Evolutionary conservation across 257 asterid genomes (phyloP), one percentile per base, ranked within the genome.

Genomic region (Paulownia fortunei): DNA sequence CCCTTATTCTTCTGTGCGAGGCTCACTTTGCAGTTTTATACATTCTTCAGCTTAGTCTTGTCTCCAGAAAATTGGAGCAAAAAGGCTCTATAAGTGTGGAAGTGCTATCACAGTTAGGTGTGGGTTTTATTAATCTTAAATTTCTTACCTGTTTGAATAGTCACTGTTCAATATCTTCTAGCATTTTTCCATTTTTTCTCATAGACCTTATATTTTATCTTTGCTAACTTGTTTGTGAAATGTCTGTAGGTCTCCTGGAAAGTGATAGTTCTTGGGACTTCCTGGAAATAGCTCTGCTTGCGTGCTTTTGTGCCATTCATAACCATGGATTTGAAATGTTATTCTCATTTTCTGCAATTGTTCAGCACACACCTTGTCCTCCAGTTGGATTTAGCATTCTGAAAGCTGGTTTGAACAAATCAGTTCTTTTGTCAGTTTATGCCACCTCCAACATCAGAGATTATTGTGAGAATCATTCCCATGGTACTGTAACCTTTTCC

Each of bases 351-450:
- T 93, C 99, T 85, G 94, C 95, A 34, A 86, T 93, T 79, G 94
- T 93, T 72, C 97, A 86, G 88, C 92, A 89, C 81, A 87, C 96
- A 16, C 97, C 97, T 46, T 87, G 82, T 81, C 96, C 84, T 80
- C 99, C 99, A 27, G 70, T 93, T 82, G 99, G 99, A 83, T 96
- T 96, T 89, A 87, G 98, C 92, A 93, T 96, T 76, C 86, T 96
- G 81, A 93, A 87, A 86, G 99, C 98, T 79, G 99, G 99, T 78
- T 76, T 96, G 85, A 96, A 92, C 92, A 96, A 96, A 85, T 96
- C 99, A 32, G 98, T 96, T 89, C 96, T 96, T 72, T 77, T 96
- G 88, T 93, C 99, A 12, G 96, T 96, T 83, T 96, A 96, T 85
- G 91, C 97, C 71, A 86, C 99, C 83, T 88, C 97, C 72, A 87